Conservation (phyloP, 106 monocot species). For the Dendrobium huoshanense region DNA sequence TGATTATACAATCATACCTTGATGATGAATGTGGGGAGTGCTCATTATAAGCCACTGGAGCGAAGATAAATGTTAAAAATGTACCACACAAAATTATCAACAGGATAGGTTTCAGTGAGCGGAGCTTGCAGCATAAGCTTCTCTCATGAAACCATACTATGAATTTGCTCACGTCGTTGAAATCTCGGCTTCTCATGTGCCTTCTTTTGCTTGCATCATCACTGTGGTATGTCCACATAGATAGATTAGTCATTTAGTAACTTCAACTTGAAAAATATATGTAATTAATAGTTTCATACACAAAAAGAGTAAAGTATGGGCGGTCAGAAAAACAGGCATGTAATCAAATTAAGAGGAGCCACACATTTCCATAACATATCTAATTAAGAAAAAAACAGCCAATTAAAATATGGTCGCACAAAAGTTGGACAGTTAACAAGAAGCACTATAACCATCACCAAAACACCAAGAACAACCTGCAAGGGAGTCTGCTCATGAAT, state of each 20-base stretch:
- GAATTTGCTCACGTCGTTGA: slow-evolving; percentile 36
- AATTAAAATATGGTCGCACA: not conserved
- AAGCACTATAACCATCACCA: no score
- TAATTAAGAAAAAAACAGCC: not conserved
- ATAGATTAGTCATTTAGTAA: not conserved
- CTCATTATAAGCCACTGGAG: slow-evolving; percentile 38
- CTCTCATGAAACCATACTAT: slow-evolving; percentile 20
- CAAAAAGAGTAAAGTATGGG: not conserved
- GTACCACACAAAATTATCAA: slow-evolving; percentile 52
- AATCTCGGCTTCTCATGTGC: slow-evolving; percentile 29
- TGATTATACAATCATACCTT: slow-evolving; percentile 28
- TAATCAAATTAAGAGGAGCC: not conserved
- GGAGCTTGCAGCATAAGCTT: slow-evolving; percentile 42
- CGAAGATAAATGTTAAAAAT: slow-evolving; percentile 35
- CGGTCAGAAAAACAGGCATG: not conserved
- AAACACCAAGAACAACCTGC: no score
- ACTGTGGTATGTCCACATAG: slow-evolving; percentile 9
- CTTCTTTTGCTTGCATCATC: slow-evolving; percentile 45
- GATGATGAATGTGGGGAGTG: slow-evolving; percentile 16
- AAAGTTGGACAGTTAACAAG: not conserved
- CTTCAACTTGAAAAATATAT: not conserved
- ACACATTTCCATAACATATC: not conserved
- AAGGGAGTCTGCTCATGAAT: no score
- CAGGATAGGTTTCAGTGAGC: slow-evolving; percentile 41
- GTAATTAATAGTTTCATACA: not conserved